phyloP scores from a whole-genome alignment of 2,329 filamentous ascomycete species.

The Aspergillus fructus region DNA sequence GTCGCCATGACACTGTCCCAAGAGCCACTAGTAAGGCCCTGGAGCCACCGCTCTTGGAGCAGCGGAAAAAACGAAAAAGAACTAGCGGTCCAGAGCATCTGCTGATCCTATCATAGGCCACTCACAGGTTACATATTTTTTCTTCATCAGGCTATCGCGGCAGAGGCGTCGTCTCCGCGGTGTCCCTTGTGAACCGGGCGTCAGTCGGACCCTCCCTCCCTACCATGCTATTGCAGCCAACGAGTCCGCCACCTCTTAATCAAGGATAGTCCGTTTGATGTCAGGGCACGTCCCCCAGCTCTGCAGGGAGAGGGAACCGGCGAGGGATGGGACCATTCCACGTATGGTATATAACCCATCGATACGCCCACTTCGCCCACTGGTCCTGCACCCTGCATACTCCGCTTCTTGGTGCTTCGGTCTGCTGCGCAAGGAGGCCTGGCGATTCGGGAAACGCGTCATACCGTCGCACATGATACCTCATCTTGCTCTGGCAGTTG shows the following conservation, averaged over 20 bases:
- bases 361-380: conserved; percentile 6
- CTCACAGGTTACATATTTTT: conserved; percentile 9
- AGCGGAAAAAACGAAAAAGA: background rate
- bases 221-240: too few relatives aligned
- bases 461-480: conserved; percentile 20
- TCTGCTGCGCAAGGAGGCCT: conserved; percentile 15
- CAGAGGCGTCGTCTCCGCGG: background rate
- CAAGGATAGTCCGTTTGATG: background rate
- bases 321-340: conserved; percentile 12
- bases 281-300: conserved; percentile 5
- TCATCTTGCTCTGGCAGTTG: background rate
- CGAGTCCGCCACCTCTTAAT: background rate
- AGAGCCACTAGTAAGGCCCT: conserved; percentile 9
- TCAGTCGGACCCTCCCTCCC: background rate
- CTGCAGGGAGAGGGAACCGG: conserved; percentile 2
- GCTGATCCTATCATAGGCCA: conserved; percentile 17
- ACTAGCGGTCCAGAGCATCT: conserved; percentile 11
- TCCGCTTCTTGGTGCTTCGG: conserved; percentile 16
- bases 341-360: conserved; percentile 13
- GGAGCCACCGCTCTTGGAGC: conserved; percentile 13
- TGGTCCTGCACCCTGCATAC: conserved; percentile 18
- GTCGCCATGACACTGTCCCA: conserved; percentile 1
- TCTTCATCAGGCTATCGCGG: conserved; percentile 8
- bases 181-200: conserved; percentile 1
- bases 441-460: conserved; percentile 22